These are phyloP conservation scores for Phaseolus coccineus DNA, from an alignment of 331 rosid genomes.

Conservation along the genomic window DNA sequence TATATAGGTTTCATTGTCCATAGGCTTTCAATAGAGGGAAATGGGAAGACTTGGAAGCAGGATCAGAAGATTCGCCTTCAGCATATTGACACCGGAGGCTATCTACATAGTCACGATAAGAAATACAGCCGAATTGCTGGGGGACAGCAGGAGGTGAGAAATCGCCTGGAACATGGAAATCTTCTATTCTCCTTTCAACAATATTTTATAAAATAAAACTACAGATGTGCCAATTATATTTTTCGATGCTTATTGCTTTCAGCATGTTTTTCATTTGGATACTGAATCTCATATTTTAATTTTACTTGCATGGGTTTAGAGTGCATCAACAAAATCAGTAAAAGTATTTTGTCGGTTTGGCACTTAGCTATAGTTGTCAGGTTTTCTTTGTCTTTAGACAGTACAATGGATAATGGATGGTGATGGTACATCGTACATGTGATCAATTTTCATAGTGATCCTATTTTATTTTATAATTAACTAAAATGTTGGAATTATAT, in stretches of 20 bases:
- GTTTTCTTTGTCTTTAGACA: not conserved
- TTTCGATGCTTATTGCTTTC: slow-evolving; percentile 24
- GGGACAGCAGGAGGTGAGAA: slow-evolving; percentile 97
- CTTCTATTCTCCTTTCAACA: slow-evolving; percentile 1
- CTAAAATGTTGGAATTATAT: slow-evolving; percentile 19
- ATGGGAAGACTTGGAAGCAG: slow-evolving; percentile 97
- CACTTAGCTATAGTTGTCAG: not conserved
- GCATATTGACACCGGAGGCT: slow-evolving; percentile 83
- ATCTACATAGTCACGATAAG: slow-evolving; percentile 91
- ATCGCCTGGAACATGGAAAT: slow-evolving; percentile 24
- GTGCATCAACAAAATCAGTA: not conserved
- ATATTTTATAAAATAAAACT: not conserved
- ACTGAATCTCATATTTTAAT: not conserved
- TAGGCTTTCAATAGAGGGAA: slow-evolving; percentile 82
- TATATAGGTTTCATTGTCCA: slow-evolving; percentile 38
- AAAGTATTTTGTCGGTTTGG: not conserved
- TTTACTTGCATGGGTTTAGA: slow-evolving; percentile 30
- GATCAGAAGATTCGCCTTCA: slow-evolving; percentile 90
- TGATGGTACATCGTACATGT: not conserved
- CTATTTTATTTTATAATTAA: not conserved
- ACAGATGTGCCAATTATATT: slow-evolving; percentile 15
- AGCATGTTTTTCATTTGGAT: not conserved
- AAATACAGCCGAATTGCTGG: slow-evolving; percentile 92
- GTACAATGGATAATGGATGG: not conserved
- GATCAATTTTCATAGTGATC: not conserved